A percentile compares a stretch with the other conserved stretches of the same genome.
These are phyloP conservation scores for Meyerozyma guilliermondii DNA, from an alignment of 1,139 yeast species.

Conservation along the genomic window DNA sequence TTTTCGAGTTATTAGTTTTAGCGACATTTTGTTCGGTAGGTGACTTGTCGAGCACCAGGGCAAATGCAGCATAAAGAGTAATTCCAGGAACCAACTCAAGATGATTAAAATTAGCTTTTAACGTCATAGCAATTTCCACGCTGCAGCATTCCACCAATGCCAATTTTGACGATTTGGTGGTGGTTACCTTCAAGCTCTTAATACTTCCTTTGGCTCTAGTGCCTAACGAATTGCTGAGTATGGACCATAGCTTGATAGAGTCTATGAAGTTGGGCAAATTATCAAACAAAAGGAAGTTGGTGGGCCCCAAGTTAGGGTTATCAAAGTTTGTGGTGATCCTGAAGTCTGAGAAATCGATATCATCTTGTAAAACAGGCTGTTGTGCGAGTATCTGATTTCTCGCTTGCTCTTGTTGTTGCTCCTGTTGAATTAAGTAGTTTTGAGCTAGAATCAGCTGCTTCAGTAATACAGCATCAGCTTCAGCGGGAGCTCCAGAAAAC, in stretches of 20 bases:
- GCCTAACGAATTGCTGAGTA: constrained; percentile 25
- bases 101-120: constrained; percentile 73
- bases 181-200: constrained; percentile 49
- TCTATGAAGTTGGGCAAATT: constrained; percentile 57
- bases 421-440: not conserved
- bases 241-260: constrained; percentile 29
- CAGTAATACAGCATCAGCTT: constrained; percentile 10
- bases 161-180: constrained; percentile 33
- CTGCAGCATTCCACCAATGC: constrained; percentile 73
- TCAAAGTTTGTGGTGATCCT: constrained; percentile 57
- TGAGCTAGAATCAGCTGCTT: not conserved
- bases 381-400: constrained; percentile 2
- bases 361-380: constrained; percentile 47
- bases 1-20: not conserved
- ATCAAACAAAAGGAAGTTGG: constrained; percentile 70
- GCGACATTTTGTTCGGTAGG: constrained; percentile 5
- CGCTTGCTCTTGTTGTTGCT: not conserved
- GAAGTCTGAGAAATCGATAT: constrained; percentile 43
- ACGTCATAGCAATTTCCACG: constrained; percentile 71
- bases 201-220: constrained; percentile 23
- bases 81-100: constrained; percentile 76
- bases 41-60: constrained; percentile 40
- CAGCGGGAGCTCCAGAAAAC: constrained; percentile 32
- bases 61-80: constrained; percentile 62
- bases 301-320: constrained; percentile 68